These are phyloP conservation scores for Lasiosphaeriaceae sp. DNA, from an alignment of 495 filamentous ascomycete genomes.

Conservation along the genomic window DNA sequence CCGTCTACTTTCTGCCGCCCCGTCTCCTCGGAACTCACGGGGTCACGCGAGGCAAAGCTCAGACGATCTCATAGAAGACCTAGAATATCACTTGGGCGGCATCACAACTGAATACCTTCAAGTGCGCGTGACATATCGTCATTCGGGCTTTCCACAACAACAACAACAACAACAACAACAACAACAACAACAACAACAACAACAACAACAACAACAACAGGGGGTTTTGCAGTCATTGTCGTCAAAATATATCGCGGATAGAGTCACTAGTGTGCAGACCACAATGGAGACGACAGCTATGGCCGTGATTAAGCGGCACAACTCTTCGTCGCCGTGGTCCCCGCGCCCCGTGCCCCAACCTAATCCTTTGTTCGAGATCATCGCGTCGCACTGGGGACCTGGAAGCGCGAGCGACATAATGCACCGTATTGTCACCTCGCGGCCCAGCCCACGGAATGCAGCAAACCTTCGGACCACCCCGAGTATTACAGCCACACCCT, in stretches of 20 bases:
- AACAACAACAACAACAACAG: constrained; percentile 5
- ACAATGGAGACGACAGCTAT: constrained; percentile 39
- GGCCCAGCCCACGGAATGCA: constrained; percentile 6
- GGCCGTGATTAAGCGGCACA: constrained; percentile 40
- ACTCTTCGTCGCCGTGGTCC: constrained; percentile 36
- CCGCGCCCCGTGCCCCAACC: constrained; percentile 22
- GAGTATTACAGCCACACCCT: neutral
- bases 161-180: too few species aligned
- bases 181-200: too few species aligned
- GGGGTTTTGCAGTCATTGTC: neutral
- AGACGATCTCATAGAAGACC: constrained; percentile 47
- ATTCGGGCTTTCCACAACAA: constrained; percentile 43
- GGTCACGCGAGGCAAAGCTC: constrained; percentile 32
- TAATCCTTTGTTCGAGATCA: constrained; percentile 40
- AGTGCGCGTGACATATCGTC: constrained; percentile 43
- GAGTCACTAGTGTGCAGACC: constrained; percentile 27
- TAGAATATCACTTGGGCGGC: constrained; percentile 46
- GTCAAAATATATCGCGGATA: constrained; percentile 5
- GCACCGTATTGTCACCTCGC: constrained; percentile 25
- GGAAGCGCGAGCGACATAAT: constrained; percentile 37
- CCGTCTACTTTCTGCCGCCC: constrained; percentile 14
- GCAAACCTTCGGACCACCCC: neutral
- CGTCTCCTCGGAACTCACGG: constrained; percentile 3
- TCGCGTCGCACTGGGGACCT: constrained; percentile 41
- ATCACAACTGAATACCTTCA: constrained; percentile 37